A percentile compares a stretch with the other conserved stretches of the same genome.
Evolutionary conservation across 805 yeast genomes (phyloP).

Genomic region (Nakazawaea ernobii): DNA sequence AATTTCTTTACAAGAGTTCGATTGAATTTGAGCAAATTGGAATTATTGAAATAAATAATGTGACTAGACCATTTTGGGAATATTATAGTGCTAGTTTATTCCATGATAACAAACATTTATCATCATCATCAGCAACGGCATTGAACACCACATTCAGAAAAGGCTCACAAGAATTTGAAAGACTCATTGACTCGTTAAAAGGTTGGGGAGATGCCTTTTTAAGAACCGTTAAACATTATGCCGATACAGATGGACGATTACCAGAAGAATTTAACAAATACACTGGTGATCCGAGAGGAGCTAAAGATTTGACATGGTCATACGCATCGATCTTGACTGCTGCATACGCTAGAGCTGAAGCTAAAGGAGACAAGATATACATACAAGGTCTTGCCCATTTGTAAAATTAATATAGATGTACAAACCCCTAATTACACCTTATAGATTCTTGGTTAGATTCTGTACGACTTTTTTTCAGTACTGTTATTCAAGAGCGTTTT

Average conservation of each 20-base stretch:
- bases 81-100: background rate
- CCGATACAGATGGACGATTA: conserved; percentile 31
- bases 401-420: background rate
- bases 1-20: conserved; percentile 13
- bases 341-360: conserved; percentile 3
- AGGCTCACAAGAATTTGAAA: background rate
- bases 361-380: background rate
- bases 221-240: conserved; percentile 29
- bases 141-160: background rate
- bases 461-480: too few species aligned
- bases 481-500: too few species aligned
- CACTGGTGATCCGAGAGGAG: conserved; percentile 42
- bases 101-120: background rate
- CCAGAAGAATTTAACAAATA: conserved; percentile 39
- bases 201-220: conserved; percentile 29
- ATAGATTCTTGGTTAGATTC: too few species aligned
- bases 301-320: conserved; percentile 41
- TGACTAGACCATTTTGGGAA: conserved; percentile 8
- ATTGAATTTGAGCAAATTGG: conserved; percentile 19
- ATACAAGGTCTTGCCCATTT: background rate
- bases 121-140: background rate
- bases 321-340: conserved; percentile 36
- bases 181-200: background rate
- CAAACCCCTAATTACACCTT: background rate
- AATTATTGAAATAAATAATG: conserved; percentile 7